Percentiles rank a stretch among this genome's conserved stretches.
Evolutionary conservation across 805 yeast species (phyloP).

Genomic region (Saccharomycopsis microspora): DNA sequence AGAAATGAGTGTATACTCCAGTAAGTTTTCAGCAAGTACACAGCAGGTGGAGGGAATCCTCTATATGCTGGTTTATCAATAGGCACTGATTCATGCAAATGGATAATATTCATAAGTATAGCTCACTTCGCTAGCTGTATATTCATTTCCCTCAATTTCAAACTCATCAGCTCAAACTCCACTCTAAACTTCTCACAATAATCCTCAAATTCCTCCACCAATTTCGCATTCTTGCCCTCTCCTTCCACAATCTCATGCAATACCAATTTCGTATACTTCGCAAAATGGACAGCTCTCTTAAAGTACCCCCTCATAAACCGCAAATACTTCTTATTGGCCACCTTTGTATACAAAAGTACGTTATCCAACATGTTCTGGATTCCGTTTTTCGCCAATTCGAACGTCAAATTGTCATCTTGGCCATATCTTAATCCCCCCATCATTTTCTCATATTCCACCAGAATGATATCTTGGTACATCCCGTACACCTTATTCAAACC

Average conservation of each 20-base stretch:
- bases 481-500: neutral
- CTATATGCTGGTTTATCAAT: too few relatives aligned
- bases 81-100: too few relatives aligned
- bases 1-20: too few relatives aligned
- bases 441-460: neutral
- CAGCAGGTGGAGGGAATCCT: too few relatives aligned
- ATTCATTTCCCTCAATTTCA: too few relatives aligned
- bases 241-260: neutral
- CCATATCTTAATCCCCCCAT: neutral
- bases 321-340: slow-evolving; percentile 3
- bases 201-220: neutral
- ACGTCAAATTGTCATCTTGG: neutral
- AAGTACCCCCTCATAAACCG: slow-evolving; percentile 1
- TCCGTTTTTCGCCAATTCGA: neutral
- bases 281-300: slow-evolving; percentile 1
- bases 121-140: too few relatives aligned
- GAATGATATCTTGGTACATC: neutral
- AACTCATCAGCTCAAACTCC: neutral
- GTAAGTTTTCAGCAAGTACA: too few relatives aligned
- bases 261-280: neutral
- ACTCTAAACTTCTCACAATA: neutral
- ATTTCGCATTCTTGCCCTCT: neutral
- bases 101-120: too few relatives aligned
- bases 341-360: slow-evolving; percentile 1
- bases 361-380: slow-evolving; percentile 12